Base-by-base conservation (phyloP, 1,284 basidiomycete species). In the Porogramme epimiltina region DNA sequence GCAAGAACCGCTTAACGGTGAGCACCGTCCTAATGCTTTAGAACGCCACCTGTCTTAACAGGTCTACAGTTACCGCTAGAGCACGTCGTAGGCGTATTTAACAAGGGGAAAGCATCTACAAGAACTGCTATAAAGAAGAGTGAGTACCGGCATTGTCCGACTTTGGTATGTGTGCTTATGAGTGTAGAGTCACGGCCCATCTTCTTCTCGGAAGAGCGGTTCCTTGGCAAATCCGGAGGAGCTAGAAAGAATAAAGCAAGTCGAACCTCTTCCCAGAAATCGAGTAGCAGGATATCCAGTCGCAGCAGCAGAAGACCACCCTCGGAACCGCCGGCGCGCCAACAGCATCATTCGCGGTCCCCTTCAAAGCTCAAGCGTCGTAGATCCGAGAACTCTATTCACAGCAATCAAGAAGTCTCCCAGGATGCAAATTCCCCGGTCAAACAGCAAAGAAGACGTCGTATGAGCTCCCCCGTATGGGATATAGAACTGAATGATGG, bases 1-100 rank as follows among this genome's bases (percentile, higher is more conserved):
- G 84, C 1, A 82, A 79, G 58, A 76, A 79, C 52, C 79, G 88
- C 45, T 68, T 91, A n/a, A 91, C 89, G 53, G 89, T 89, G 55
- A 42, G 74, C 65, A 19, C 22, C 42, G 19, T 47, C 45, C 4
- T 24, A 15, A 36, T 41, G 5, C 43, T 16, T 36, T 42, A 24
- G 22, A 43, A 36, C 33, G 44, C 16, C 9, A 16, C 28, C 28
- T 38, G 23, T 28, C 25, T 47, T 11, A 44, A 51, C 45, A 25
- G 46, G 53, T 24, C 15, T 36, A 6, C 61, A 86, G 78, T 65
- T 75, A 42, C 79, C 72, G 60, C 76, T 73, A 15, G 80, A 73
- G 58, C 76, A 72, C 11, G 67, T 64, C 28, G 65, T 78, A 25
- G 88, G 88, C 8, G 85, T 91, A 2, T 91, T 91, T 60, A 78